Base-by-base conservation (phyloP, 148 eudicot species). In the Silene uniflora region DNA sequence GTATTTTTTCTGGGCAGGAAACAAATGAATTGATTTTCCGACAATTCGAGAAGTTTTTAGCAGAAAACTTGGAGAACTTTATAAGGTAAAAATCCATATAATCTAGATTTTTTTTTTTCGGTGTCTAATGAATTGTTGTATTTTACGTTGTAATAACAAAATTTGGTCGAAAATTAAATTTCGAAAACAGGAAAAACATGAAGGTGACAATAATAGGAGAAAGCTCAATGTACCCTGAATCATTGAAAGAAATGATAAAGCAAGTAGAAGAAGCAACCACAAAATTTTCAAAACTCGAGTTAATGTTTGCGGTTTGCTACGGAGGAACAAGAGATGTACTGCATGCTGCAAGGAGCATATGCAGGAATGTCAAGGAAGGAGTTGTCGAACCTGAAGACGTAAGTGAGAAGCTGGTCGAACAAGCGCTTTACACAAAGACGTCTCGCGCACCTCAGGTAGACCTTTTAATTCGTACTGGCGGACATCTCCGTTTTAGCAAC, bases 181-280 rank as follows among this genome's bases (percentile, higher is more conserved):
- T 13, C 17, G 27, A n/a, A 59, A 27, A 11, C 79, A 76, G 79
- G 73, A 7, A 60, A 35, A 52, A 56, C 8, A 44, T 60, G 49
- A 59, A 32, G 63, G 59, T 69, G 1, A 16, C 58, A 2, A 21
- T 69, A 8, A 69, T 69, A 0, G 79, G 79, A 2, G 67, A 76
- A 19, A 59, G 18, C 18, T 76, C 55, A 10, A 68, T 22, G 73
- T 67, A 68, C 59, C 79, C 73, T 17, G 19, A 58, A 21, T 78
- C 65, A 18, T 64, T 54, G 18, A 74, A 72, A 72, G 56, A 72
- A 10, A 21, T 17, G 29, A 72, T 63, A 25, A 72, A 72, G 10
- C 52, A 78, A 54, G 80, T 65, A 6, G 76, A 66, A 73, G 81
- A 78, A 3, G 74, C 68, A 61, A 69, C 79, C 1, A 22, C 10